Conservation (phyloP, 805 yeast species). For the Candida maltosa region DNA sequence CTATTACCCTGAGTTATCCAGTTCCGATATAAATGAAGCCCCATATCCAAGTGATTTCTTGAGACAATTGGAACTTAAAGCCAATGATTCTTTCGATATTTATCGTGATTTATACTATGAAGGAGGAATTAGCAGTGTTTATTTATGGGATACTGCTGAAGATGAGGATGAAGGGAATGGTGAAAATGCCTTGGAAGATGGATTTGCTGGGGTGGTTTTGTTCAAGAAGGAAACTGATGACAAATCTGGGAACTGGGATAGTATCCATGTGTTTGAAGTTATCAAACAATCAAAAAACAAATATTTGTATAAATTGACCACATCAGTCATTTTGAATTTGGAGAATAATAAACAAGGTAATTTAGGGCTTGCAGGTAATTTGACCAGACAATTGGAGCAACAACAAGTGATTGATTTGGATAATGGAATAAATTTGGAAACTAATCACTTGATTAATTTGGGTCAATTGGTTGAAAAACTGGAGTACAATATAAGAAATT, state of each 20-base stretch:
- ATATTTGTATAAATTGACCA: conserved; percentile 67
- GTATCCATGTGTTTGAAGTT: conserved; percentile 88
- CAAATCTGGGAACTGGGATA: conserved; percentile 74
- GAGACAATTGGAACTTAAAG: conserved; percentile 71
- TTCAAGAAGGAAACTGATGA: conserved; percentile 66
- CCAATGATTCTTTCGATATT: conserved; percentile 88
- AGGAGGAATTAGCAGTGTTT: conserved; percentile 87
- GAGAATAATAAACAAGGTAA: conserved; percentile 19
- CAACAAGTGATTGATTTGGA: conserved; percentile 38
- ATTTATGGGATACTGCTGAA: conserved; percentile 84
- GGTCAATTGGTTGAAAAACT: conserved; percentile 85
- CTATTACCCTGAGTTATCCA: conserved; percentile 48
- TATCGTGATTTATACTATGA: conserved; percentile 93
- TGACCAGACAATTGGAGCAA: conserved; percentile 79
- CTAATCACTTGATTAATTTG: conserved; percentile 78
- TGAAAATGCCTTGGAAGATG: conserved; percentile 36
- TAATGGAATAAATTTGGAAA: conserved; percentile 37
- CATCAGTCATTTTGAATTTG: conserved; percentile 82
- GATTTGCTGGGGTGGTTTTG: conserved; percentile 89
- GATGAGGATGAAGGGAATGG: conserved; percentile 37
- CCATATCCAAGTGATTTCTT: conserved; percentile 67
- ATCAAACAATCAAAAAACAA: conserved; percentile 34
- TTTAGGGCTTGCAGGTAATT: conserved; percentile 62
- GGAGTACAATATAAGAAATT: conserved; percentile 81
- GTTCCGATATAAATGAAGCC: conserved; percentile 53